Evolutionary conservation across 129 eudicot species (phyloP).

Genomic region (Chrysanthemum seticuspe): DNA sequence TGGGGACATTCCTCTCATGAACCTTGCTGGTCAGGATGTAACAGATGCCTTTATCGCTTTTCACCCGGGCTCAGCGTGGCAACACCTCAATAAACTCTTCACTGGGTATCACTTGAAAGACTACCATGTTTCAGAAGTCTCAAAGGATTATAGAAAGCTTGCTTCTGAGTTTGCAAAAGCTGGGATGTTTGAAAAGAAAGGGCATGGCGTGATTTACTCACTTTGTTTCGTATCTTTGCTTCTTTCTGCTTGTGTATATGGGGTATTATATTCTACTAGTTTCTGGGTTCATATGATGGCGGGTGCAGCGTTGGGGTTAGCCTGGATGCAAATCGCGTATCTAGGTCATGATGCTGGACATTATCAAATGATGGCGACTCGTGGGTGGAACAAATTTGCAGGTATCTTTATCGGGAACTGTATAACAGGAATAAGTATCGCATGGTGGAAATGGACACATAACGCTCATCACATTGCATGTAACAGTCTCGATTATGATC

Average conservation of each 20-base stretch:
- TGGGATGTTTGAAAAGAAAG: conserved; percentile 45
- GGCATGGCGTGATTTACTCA: conserved; percentile 40
- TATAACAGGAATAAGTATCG: conserved; percentile 40
- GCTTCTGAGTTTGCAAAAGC: conserved; percentile 43
- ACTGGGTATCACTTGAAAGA: conserved; percentile 35
- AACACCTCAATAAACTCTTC: conserved; percentile 35
- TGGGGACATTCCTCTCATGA: conserved; percentile 37
- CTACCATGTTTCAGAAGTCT: conserved; percentile 32
- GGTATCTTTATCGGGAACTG: conserved; percentile 44
- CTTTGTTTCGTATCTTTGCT: conserved; percentile 33
- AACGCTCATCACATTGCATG: conserved; percentile 46
- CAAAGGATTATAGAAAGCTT: conserved; percentile 39
- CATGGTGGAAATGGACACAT: conserved; percentile 51
- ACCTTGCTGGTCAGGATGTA: conserved; percentile 40
- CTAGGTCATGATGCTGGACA: conserved; percentile 42
- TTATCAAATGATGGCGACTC: conserved; percentile 43
- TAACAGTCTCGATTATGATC: conserved; percentile 41
- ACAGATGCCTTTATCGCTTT: conserved; percentile 44
- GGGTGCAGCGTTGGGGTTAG: conserved; percentile 33
- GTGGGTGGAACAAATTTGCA: conserved; percentile 42
- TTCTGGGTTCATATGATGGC: conserved; percentile 35
- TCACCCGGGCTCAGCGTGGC: conserved; percentile 42
- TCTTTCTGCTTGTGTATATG: conserved; percentile 29
- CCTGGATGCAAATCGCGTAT: conserved; percentile 44
- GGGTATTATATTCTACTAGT: conserved; percentile 32